A percentile compares a stretch with the other conserved stretches of the same genome.
Conservation (phyloP, 345 rosid genomes). For the Camelina hispida region DNA sequence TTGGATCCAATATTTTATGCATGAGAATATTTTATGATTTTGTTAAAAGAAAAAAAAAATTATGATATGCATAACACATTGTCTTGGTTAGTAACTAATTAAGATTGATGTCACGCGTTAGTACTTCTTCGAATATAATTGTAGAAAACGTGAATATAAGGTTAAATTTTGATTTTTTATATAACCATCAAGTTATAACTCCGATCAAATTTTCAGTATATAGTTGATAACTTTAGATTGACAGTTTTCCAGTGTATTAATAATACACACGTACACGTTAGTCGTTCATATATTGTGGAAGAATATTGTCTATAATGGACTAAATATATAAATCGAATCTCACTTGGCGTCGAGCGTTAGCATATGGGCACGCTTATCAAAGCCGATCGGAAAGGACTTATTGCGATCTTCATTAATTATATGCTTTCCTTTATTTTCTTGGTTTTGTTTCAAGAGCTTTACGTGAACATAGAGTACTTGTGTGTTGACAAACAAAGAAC, state of each 20-base stretch:
- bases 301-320: not conserved
- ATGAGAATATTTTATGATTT: not conserved
- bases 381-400: constrained; percentile 38
- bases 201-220: not conserved
- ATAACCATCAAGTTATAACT: not conserved
- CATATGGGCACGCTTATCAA: constrained; percentile 43
- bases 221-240: not conserved
- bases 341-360: constrained; percentile 36
- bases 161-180: not conserved
- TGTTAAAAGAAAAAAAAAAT: no score
- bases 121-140: not conserved
- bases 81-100: not conserved
- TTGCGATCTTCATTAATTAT: constrained; percentile 38
- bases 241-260: not conserved
- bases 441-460: not conserved
- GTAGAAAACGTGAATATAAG: not conserved
- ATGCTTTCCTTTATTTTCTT: not conserved
- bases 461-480: constrained; percentile 11
- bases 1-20: not conserved
- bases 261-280: not conserved
- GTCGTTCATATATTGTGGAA: not conserved
- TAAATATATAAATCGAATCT: constrained; percentile 42
- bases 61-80: not conserved
- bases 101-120: not conserved
- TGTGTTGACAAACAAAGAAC: constrained; percentile 10